A percentile compares a stretch with the other conserved stretches of the same genome.
phyloP scores from a whole-genome alignment of 805 yeast genomes.

The Candida golubevii region DNA sequence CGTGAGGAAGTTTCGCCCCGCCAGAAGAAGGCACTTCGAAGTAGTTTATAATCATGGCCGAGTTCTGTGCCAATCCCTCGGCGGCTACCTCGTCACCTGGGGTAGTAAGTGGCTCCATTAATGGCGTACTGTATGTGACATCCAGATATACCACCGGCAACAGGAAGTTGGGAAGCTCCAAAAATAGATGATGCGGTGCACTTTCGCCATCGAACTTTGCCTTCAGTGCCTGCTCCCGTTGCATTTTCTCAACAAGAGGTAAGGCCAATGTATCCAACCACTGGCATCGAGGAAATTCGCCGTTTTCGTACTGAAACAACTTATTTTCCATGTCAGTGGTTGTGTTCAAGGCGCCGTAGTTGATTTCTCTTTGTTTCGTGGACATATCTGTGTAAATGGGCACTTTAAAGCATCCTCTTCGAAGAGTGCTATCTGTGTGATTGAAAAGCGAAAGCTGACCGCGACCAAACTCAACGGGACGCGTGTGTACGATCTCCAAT shows the following conservation, averaged over 20 bases:
- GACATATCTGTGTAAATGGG: neutral
- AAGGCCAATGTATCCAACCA: conserved; percentile 76
- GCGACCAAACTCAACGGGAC: conserved; percentile 51
- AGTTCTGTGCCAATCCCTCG: conserved; percentile 14
- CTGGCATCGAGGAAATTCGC: conserved; percentile 53
- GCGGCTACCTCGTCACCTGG: conserved; percentile 7
- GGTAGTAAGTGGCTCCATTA: conserved; percentile 6
- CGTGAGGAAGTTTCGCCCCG: conserved; percentile 25
- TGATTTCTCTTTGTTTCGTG: conserved; percentile 8
- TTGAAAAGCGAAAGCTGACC: conserved; percentile 61
- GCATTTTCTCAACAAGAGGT: conserved; percentile 44
- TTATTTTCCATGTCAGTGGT: conserved; percentile 42
- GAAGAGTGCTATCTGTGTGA: conserved; percentile 47
- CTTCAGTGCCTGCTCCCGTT: neutral
- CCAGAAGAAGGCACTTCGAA: conserved; percentile 28
- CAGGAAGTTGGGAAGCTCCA: conserved; percentile 59
- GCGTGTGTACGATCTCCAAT: conserved; percentile 63
- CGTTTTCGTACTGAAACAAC: conserved; percentile 61
- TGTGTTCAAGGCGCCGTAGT: conserved; percentile 20
- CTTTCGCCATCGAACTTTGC: neutral
- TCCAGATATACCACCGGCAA: conserved; percentile 70
- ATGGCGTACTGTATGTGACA: conserved; percentile 31
- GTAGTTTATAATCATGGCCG: conserved; percentile 34
- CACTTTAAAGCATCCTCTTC: conserved; percentile 67
- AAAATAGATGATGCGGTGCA: conserved; percentile 24